Base-by-base conservation (phyloP, 768 basidiomycete genomes). In the Pleurotus sapidus region DNA sequence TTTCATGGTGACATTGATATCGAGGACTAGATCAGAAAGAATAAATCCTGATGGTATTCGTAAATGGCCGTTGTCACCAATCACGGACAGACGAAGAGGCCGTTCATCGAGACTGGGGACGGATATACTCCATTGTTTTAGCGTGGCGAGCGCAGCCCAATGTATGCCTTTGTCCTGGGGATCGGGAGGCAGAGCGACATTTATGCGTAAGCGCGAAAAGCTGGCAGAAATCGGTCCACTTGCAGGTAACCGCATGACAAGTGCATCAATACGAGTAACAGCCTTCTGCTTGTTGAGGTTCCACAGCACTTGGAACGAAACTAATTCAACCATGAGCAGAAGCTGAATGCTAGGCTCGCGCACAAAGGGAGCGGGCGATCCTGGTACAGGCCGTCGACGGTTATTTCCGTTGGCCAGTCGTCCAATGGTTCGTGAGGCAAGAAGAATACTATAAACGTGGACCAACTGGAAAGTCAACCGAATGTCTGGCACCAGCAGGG, bases 21-120 rank as follows among this genome's bases (percentile, higher is more conserved):
- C 91, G 49, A 89, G 79, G 46, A 95, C 79, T 49, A 97, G 75
- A 27, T 92, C 85, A 3, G 89, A 81, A 42, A 95, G 70, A 42
- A 89, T 71, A 67, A 88, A 96, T 11, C 86, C 84, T 66, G 83
- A 83, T 1, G 95, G 94, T 37, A 98, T 86, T 17, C 86, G 84
- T n/a, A 97, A 64, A 20, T 84, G 84, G 1, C 83, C 79, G 50
- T 84, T 86, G 37, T 91, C 84, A 17, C 81, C 84, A 23, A 80
- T 72, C 50, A 90, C 67, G 4, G 72, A 65, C 54, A 95, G 70
- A 7, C 71, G 65, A 17, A 65, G 55, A 4, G 76, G 72, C n/a
- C 63, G n/a, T 23, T 30, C 68, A 12, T 64, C 64, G 37, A 71
- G 64, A 18, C 60, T 69, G 48, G 68, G 66, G 59, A 73, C 70